Evolutionary conservation across 345 rosid species (phyloP).

Genomic region (Rhizophora mangle): DNA sequence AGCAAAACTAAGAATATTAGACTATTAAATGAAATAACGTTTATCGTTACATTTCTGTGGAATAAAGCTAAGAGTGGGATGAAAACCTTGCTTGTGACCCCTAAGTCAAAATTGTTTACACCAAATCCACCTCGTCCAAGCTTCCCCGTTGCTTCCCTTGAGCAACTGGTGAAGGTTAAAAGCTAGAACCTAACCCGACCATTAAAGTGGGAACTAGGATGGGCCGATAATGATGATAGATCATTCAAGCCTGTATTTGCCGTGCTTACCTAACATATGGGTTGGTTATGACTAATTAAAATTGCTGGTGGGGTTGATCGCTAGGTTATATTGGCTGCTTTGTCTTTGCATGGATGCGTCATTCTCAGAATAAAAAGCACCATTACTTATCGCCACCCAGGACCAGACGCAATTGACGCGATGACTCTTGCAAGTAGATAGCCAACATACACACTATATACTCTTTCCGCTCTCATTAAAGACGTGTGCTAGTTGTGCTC

Average conservation of each 20-base stretch:
- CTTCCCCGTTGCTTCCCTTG: no score
- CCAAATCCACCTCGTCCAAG: no score
- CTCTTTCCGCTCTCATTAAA: neutral
- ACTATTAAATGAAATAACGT: no score
- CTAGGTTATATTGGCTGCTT: neutral
- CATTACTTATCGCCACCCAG: neutral
- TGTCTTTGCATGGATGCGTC: slow-evolving; percentile 19
- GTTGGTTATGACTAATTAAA: neutral
- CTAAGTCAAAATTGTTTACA: no score
- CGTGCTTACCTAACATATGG: neutral
- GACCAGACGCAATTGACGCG: neutral
- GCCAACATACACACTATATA: neutral
- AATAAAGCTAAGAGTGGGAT: no score
- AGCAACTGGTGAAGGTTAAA: no score
- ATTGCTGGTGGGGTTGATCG: neutral
- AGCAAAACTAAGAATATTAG: no score
- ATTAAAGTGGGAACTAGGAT: neutral
- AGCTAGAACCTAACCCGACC: slow-evolving; percentile 10
- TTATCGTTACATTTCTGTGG: no score
- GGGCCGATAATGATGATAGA: neutral
- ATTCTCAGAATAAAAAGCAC: neutral
- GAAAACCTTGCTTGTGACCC: no score
- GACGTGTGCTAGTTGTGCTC: slow-evolving; percentile 11
- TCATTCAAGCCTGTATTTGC: neutral
- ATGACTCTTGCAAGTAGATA: neutral